Base-by-base conservation (phyloP, 2,329 filamentous ascomycete species). In the Aspergillus sp. region DNA sequence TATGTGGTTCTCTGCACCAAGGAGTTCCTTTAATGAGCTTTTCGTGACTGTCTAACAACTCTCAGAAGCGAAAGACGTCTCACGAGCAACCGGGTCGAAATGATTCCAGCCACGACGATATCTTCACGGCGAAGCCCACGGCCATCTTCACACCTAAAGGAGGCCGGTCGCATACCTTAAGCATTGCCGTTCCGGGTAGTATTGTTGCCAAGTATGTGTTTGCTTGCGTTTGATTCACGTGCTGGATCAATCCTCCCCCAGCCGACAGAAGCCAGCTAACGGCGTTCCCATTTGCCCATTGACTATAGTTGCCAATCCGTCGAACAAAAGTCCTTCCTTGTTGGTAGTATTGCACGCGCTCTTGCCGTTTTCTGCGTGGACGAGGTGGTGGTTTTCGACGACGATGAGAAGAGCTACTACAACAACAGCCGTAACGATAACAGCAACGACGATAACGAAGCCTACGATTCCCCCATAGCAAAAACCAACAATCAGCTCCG, bases 341-440 rank as follows among this genome's bases (percentile, higher is more conserved):
- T 83, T 1, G 86, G 85, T 5, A 82, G 85, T 53, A 82, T 94
- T 45, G 88, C 88, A 4, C 85, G 88, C 45, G 86, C 87, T 32
- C 77, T 88, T 44, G 85, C 86, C 51, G 83, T 94, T 52, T 94
- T 93, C 69, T 84, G 80, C 59, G 78, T 94, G 55, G 88, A 94
- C 62, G 88, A 94, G 68, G 76, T 94, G 29, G 76, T 94, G 43
- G 72, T 94, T 46, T 94, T 86, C 65, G 82, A 91, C 60, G 88
- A 94, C 67, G 77, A 63, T 54, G 48, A 50, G 53, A 48, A 54
- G 55, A 48, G 81, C 55, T 71, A 73, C 44, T 47, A 54, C 57
- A 48, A 81, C 55, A 71, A 73, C 43, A 66, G 73, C 42, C 65
- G 72, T 57, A 76, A 81, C 68, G 40, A 58, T 50, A 61, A 73